Evolutionary conservation across 2,329 filamentous ascomycete genomes (phyloP), one percentile per base, ranked within the genome.

Genomic region (Furcasterigmium furcatum): DNA sequence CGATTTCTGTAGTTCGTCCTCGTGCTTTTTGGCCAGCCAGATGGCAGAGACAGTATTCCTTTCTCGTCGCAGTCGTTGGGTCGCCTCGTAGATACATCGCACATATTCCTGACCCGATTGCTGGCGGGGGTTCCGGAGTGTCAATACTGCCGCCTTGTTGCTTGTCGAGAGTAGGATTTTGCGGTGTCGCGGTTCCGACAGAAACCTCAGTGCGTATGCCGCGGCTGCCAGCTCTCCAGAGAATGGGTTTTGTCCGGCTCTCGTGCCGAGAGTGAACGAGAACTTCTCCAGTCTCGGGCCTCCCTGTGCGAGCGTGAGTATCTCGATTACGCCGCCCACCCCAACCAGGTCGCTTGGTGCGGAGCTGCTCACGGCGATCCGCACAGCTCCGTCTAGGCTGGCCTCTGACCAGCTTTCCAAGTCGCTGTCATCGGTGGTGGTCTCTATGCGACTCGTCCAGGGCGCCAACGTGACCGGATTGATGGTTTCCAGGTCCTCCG

Each of bases 71-170:
- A 51, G 43, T 24, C 41, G 34, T 18, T 51, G 35, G 20, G 50
- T 47, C 5, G 38, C 52, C 30, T 52, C 45, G 38, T 55, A 55
- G 36, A 53, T 52, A 32, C 41, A 46, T n/a, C 45, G 22, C 42
- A 52, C 43, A 44, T 50, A 52, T 44, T 52, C 50, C 44, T 54
- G 47, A 24, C 52, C 50, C 5, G 52, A 55, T 30, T 55, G 50
- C 24, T 55, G 43, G 25, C 43, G 38, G 16, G 47, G 50, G 14
- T 51, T 51, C 41, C 42, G 38, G n/a, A 56, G 21, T 9, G 43
- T 45, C 21, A 51, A 44, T 19, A 48, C 41, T n/a, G 46, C 47
- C n/a, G 46, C 52, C 43, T 49, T 52, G 34, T 54, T 56, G 32
- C 44, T 49, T 20, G 45, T 47, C n/a, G 52, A 39, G 6, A 52